These are phyloP conservation scores for Mycena haematopus DNA, from an alignment of 768 basidiomycete genomes.

Conservation along the genomic window DNA sequence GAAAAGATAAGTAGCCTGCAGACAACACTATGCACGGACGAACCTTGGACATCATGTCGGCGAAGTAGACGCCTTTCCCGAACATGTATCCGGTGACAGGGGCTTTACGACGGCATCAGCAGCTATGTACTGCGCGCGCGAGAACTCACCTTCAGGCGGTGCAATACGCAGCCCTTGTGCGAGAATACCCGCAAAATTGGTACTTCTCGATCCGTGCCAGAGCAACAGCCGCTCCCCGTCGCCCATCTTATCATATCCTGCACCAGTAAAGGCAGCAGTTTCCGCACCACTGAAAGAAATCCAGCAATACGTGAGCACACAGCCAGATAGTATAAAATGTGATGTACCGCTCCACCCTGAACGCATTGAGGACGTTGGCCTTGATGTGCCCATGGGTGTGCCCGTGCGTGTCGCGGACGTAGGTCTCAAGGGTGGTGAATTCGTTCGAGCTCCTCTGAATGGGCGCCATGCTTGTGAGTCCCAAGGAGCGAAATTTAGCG, in stretches of 20 bases:
- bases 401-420: conserved; percentile 63
- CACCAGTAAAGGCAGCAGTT: conserved; percentile 49
- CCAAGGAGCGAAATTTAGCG: conserved; percentile 58
- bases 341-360: conserved; percentile 58
- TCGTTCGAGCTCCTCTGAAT: conserved; percentile 48
- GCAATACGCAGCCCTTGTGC: conserved; percentile 70
- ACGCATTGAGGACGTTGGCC: conserved; percentile 53
- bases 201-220: conserved; percentile 69
- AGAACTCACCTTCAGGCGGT: conserved; percentile 60
- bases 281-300: conserved; percentile 33
- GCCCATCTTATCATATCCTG: conserved; percentile 48
- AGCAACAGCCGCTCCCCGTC: conserved; percentile 61
- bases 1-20: neutral
- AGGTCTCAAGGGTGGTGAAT: conserved; percentile 53
- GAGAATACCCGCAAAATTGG: conserved; percentile 70
- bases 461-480: conserved; percentile 58
- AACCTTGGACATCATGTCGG: conserved; percentile 73
- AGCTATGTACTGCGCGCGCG: neutral
- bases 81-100: conserved; percentile 67
- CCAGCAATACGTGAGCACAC: neutral
- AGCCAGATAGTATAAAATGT: neutral
- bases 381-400: conserved; percentile 55
- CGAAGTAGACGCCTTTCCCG: conserved; percentile 71
- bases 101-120: conserved; percentile 37
- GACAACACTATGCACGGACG: conserved; percentile 16